Conservation (phyloP, 495 filamentous ascomycete species). For the Penicillium lividum region DNA sequence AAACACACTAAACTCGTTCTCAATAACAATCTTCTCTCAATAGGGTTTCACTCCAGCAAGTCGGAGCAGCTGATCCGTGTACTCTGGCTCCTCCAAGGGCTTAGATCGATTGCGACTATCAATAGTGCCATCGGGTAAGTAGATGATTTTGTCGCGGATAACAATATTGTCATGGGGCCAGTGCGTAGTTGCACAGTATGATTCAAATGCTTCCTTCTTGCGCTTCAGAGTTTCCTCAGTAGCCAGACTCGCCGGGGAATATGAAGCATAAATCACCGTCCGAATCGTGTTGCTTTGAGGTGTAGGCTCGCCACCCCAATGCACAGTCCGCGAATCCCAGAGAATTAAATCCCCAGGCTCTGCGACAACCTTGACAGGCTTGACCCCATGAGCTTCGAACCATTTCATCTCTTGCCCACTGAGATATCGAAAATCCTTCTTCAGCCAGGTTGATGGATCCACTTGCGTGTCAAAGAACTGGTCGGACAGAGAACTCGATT, state of each 20-base stretch:
- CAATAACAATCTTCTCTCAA: constrained; percentile 5
- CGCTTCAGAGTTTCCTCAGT: constrained; percentile 28
- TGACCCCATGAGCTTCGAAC: constrained; percentile 32
- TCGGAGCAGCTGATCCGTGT: constrained; percentile 33
- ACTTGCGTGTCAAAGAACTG: constrained; percentile 38
- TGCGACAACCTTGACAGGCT: constrained; percentile 37
- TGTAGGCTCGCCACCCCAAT: constrained; percentile 34
- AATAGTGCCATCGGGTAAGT: constrained; percentile 27
- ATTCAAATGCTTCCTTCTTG: constrained; percentile 39
- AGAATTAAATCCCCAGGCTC: constrained; percentile 46
- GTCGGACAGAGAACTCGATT: constrained; percentile 33
- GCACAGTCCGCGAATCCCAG: constrained; percentile 45
- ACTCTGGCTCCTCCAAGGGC: constrained; percentile 35
- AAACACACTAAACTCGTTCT: neutral
- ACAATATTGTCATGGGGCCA: constrained; percentile 43
- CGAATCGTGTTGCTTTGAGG: constrained; percentile 28
- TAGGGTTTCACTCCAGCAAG: constrained; percentile 38
- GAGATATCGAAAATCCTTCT: constrained; percentile 34
- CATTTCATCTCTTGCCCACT: constrained; percentile 34
- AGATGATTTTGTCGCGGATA: constrained; percentile 18
- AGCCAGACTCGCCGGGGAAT: constrained; percentile 38
- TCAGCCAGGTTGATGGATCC: constrained; percentile 26
- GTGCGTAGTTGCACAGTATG: constrained; percentile 41
- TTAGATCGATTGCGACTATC: constrained; percentile 37
- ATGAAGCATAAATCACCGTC: constrained; percentile 41